phyloP scores from a whole-genome alignment of 805 yeast genomes.

The Yarrowia sp. region DNA sequence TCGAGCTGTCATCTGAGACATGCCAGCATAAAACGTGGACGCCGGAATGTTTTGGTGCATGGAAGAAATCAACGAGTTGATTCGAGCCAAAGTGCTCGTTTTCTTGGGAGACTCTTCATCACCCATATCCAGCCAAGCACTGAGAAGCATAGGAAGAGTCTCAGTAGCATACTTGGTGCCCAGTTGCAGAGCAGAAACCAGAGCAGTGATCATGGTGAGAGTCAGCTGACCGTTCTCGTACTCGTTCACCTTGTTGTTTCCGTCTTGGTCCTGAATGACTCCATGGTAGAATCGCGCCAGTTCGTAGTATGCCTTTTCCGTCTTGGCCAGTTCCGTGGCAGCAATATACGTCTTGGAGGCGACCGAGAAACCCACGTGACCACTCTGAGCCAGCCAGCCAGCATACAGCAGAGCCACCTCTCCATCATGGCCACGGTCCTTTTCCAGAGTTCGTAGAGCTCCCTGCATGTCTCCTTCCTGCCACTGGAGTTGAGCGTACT shows the following conservation, averaged over 20 bases:
- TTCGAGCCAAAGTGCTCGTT: constrained; percentile 14
- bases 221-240: constrained; percentile 47
- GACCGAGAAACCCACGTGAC: constrained; percentile 12
- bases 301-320: constrained; percentile 11
- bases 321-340: constrained; percentile 1
- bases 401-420: constrained; percentile 15
- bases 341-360: constrained; percentile 5
- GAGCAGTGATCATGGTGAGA: constrained; percentile 51
- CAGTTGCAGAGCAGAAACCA: constrained; percentile 55
- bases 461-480: constrained; percentile 68
- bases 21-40: constrained; percentile 72
- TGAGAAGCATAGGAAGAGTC: constrained; percentile 82
- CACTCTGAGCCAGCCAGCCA: constrained; percentile 17
- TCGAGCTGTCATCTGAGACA: constrained; percentile 83
- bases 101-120: constrained; percentile 20
- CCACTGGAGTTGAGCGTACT: constrained; percentile 83
- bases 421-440: constrained; percentile 8
- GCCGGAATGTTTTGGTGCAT: constrained; percentile 48
- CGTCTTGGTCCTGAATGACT: constrained; percentile 26
- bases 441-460: constrained; percentile 30
- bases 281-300: constrained; percentile 17
- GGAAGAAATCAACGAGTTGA: constrained; percentile 34
- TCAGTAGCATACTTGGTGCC: constrained; percentile 72
- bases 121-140: constrained; percentile 58
- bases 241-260: constrained; percentile 20